These are phyloP conservation scores for Phytophthora colocasiae DNA, from an alignment of 352 stramenopile species.

Conservation along the genomic window DNA sequence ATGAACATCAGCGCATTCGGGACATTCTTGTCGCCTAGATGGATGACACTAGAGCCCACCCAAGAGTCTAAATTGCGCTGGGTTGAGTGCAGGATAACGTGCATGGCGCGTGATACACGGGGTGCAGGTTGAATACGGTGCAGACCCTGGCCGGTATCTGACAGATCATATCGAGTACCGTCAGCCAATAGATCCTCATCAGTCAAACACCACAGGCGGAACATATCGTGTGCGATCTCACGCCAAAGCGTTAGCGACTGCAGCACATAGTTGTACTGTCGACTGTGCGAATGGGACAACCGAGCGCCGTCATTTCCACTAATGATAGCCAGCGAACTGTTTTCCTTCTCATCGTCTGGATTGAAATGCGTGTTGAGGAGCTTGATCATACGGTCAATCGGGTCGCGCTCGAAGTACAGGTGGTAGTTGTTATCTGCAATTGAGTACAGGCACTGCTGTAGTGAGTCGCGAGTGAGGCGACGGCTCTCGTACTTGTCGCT, in stretches of 20 bases:
- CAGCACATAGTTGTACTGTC: constrained; percentile 97
- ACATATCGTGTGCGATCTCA: constrained; percentile 97
- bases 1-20: constrained; percentile 98
- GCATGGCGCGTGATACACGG: constrained; percentile 95
- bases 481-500: constrained; percentile 74
- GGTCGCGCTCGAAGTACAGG: constrained; percentile 97
- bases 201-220: constrained; percentile 95
- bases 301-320: constrained; percentile 93
- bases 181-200: constrained; percentile 92
- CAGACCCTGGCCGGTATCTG: constrained; percentile 95
- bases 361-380: constrained; percentile 91
- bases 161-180: constrained; percentile 87
- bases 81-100: constrained; percentile 91
- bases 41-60: constrained; percentile 96
- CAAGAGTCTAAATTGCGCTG: constrained; percentile 82
- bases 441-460: constrained; percentile 96
- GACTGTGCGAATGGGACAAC: constrained; percentile 94
- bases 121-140: constrained; percentile 95
- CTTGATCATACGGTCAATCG: constrained; percentile 96
- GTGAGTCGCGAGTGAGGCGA: constrained; percentile 75
- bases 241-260: constrained; percentile 97
- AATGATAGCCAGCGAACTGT: constrained; percentile 93
- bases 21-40: constrained; percentile 98
- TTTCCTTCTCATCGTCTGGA: constrained; percentile 69
- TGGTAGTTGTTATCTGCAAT: constrained; percentile 98